Evolutionary conservation across 305 asterid genomes (phyloP).

Genomic region (Fraxinus paxiana): DNA sequence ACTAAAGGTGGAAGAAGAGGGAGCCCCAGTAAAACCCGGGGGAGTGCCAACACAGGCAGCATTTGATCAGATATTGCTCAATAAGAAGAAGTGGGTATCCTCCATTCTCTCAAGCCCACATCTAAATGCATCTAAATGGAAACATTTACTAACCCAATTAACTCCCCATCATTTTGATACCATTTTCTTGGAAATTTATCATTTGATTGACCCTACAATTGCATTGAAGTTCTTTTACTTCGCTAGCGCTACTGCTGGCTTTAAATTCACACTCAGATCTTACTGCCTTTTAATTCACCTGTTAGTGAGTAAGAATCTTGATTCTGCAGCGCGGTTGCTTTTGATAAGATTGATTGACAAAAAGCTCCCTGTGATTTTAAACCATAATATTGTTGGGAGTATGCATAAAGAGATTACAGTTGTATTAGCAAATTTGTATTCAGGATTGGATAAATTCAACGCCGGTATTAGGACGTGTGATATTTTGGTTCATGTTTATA

Average conservation of each 20-base stretch:
- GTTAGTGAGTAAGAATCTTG: constrained; percentile 50
- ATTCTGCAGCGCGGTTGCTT: constrained; percentile 64
- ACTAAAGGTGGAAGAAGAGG: constrained; percentile 3
- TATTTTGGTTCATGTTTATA: constrained; percentile 70
- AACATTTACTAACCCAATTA: constrained; percentile 41
- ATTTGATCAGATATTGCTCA: constrained; percentile 26
- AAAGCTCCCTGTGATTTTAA: constrained; percentile 38
- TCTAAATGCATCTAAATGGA: constrained; percentile 40
- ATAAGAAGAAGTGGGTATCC: constrained; percentile 28
- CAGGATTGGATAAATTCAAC: constrained; percentile 26
- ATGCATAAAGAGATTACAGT: constrained; percentile 43
- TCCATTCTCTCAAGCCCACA: constrained; percentile 49
- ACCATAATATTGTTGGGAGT: constrained; percentile 32
- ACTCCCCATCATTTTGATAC: constrained; percentile 56
- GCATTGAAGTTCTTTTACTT: constrained; percentile 61
- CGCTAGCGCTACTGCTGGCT: constrained; percentile 42
- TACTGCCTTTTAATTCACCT: constrained; percentile 58
- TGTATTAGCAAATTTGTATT: constrained; percentile 40
- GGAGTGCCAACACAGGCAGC: constrained; percentile 19
- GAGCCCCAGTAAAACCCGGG: constrained; percentile 12
- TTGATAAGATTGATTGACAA: constrained; percentile 67
- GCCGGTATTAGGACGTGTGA: constrained; percentile 48
- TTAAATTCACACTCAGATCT: constrained; percentile 56
- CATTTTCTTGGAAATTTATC: constrained; percentile 51
- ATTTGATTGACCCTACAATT: constrained; percentile 47